phyloP scores from a whole-genome alignment of 176 grass and related monocot species.

The Musa itinerans region DNA sequence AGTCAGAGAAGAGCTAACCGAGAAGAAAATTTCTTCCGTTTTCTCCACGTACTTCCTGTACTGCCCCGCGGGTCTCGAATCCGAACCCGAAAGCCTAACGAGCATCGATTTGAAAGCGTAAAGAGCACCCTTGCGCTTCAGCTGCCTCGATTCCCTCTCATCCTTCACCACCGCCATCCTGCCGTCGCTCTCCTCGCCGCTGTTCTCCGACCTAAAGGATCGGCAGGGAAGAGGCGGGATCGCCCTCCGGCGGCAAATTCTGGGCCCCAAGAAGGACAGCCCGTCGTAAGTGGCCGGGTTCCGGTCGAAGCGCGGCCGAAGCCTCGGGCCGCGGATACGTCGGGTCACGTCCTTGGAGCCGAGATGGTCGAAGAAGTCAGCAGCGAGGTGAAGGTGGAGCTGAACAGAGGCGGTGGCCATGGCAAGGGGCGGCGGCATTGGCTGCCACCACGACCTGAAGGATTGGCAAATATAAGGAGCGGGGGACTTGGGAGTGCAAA shows the following conservation, averaged over 20 bases:
- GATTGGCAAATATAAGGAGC: neutral
- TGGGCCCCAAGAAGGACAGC: slow-evolving; percentile 25
- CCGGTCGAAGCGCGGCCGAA: neutral
- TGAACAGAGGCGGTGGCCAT: slow-evolving; percentile 45
- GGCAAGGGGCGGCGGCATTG: slow-evolving; percentile 3
- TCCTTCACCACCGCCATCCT: slow-evolving; percentile 11
- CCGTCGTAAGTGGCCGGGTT: slow-evolving; percentile 9
- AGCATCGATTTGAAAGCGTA: slow-evolving; percentile 74
- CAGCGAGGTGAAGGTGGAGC: slow-evolving; percentile 26
- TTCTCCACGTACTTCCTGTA: slow-evolving; percentile 77
- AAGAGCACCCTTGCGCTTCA: slow-evolving; percentile 65
- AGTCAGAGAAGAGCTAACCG: slow-evolving; percentile 41
- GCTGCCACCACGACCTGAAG: neutral
- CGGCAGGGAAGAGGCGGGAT: slow-evolving; percentile 24
- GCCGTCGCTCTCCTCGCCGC: slow-evolving; percentile 8
- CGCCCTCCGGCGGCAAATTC: neutral
- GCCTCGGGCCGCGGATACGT: neutral
- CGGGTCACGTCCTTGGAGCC: neutral
- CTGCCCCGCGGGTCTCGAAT: slow-evolving; percentile 42
- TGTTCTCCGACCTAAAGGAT: slow-evolving; percentile 40
- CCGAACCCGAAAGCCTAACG: slow-evolving; percentile 48
- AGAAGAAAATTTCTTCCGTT: slow-evolving; percentile 93
- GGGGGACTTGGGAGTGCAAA: neutral
- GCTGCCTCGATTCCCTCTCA: slow-evolving; percentile 7
- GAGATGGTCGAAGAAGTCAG: neutral